A percentile compares a stretch with the other conserved stretches of the same genome.
Evolutionary conservation across 129 eudicot species (phyloP).

Genomic region (Flaveria sonorensis): DNA sequence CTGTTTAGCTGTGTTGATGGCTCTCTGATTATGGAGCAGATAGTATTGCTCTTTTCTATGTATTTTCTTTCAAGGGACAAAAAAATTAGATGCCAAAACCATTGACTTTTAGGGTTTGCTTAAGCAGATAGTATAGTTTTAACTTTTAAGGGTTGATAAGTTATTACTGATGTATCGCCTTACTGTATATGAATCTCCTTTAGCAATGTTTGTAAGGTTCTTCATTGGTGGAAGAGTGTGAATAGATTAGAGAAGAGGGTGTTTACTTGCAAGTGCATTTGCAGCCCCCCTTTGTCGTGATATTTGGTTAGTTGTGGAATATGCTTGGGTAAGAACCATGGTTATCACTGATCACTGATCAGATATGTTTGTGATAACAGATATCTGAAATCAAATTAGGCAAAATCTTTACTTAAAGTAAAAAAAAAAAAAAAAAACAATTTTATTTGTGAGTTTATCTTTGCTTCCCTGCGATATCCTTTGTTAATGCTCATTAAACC

Average conservation of each 20-base stretch:
- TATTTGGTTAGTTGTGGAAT: neutral
- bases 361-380: neutral
- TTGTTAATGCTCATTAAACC: neutral
- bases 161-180: neutral
- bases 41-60: too few species aligned
- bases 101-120: slow-evolving; percentile 1
- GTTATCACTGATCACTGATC: neutral
- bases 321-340: slow-evolving; percentile 1
- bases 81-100: too few species aligned
- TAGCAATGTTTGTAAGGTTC: neutral
- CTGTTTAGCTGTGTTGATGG: neutral
- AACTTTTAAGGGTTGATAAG: neutral
- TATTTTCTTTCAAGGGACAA: too few species aligned
- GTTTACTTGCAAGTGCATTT: slow-evolving; percentile 14
- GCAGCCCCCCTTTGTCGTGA: neutral
- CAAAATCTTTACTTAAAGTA: neutral
- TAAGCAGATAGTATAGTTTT: neutral
- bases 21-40: neutral
- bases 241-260: slow-evolving; percentile 12
- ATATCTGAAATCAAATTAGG: neutral
- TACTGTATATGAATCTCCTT: neutral
- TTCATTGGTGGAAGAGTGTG: neutral
- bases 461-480: neutral
- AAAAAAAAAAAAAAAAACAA: neutral
- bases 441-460: neutral